Base-by-base conservation (phyloP, 176 grass and related monocot genomes). In the Leersia perrieri region DNA sequence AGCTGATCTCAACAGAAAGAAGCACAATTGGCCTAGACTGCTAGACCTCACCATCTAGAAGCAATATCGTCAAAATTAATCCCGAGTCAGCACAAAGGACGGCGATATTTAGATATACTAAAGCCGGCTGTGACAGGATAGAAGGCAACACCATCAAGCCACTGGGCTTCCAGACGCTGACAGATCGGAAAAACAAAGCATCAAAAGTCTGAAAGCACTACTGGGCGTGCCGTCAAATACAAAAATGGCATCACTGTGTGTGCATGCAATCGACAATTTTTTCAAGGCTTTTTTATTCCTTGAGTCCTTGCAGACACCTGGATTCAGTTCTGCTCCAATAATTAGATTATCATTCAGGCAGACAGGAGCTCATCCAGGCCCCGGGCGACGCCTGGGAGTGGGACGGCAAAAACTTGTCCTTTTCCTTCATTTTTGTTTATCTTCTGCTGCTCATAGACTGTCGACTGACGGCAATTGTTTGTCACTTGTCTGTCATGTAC, bases 21-120 rank as follows among this genome's bases (percentile, higher is more conserved):
- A 38, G 2, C 44, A 10, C 60, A 53, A 67, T 71, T 60, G 60
- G 2, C 22, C 25, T 70, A 22, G 15, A n/a, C n/a, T n/a, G n/a
- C 45, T 1, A 31, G 9, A 12, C 44, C 75, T 33, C 12, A 4
- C 25, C 20, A 63, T 89, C 82, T 65, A 34, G 33, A 81, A 45
- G 65, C 60, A 74, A 72, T 10, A 23, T 5, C 41, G 34, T 70
- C 69, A 63, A 30, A 78, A 49, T 12, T 28, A 68, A 25, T 75
- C 33, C 58, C 41, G 0, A 34, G 57, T 53, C 57, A 14, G 26
- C 35, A 22, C 49, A 80, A 45, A 36, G 28, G 82, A 66, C 53
- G 55, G 32, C 77, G 45, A 39, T 80, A 76, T 71, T 81, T 33
- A 77, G 30, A 39, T 85, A 76, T 71, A 81, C 33, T 70, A 80